phyloP scores from a whole-genome alignment of 768 basidiomycete genomes.

The Xerocomellus intermedius region DNA sequence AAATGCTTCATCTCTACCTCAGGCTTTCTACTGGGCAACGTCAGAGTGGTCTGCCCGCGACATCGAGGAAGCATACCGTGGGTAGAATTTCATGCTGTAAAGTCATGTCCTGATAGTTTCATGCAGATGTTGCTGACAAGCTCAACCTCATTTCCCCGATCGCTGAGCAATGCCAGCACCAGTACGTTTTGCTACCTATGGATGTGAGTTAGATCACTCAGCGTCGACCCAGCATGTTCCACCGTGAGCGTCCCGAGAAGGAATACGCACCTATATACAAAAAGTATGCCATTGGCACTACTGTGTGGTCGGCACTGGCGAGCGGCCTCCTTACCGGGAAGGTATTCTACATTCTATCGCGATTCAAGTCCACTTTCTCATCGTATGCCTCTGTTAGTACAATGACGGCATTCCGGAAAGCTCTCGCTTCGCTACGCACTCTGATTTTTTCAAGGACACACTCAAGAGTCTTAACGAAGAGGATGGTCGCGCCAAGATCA shows the following conservation, averaged over 20 bases:
- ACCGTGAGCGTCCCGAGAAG: conserved; percentile 53
- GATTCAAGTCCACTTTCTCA: neutral
- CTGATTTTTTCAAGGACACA: conserved; percentile 44
- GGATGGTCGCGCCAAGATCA: conserved; percentile 45
- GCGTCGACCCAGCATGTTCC: conserved; percentile 41
- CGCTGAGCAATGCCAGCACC: conserved; percentile 52
- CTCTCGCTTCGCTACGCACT: conserved; percentile 50
- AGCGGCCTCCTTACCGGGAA: conserved; percentile 56
- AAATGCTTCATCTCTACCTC: neutral
- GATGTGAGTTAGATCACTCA: neutral
- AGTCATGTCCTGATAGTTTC: neutral
- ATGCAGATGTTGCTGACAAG: conserved; percentile 46
- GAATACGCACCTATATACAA: conserved; percentile 49
- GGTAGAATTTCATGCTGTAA: neutral
- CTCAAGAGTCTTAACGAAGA: conserved; percentile 42
- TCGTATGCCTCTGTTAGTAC: conserved; percentile 29
- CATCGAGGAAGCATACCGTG: conserved; percentile 45
- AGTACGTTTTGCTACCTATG: conserved; percentile 25
- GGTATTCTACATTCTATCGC: conserved; percentile 19
- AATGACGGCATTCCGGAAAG: conserved; percentile 51
- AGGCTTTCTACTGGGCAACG: conserved; percentile 49
- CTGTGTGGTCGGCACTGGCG: conserved; percentile 57
- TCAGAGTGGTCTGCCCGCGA: conserved; percentile 56
- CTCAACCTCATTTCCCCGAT: conserved; percentile 49
- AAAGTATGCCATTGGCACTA: conserved; percentile 47